Evolutionary conservation across 2,329 filamentous ascomycete species (phyloP).

Genomic region (Trichophaea hybrida): DNA sequence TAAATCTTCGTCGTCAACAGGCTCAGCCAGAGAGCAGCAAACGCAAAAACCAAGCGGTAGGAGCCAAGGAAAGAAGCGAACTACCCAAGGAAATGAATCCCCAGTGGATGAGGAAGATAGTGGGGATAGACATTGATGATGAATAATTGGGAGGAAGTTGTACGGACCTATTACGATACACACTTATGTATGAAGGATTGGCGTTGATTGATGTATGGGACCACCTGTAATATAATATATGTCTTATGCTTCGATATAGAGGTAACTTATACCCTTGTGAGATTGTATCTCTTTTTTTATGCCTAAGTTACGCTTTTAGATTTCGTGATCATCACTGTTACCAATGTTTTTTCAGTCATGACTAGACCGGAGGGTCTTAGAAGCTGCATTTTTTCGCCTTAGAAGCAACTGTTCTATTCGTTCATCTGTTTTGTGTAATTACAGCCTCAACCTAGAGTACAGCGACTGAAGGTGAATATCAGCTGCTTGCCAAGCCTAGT

Average conservation of each 20-base stretch:
- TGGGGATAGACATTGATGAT: not conserved
- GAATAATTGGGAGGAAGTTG: not conserved
- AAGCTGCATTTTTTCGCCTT: too few relatives aligned
- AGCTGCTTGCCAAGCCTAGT: too few relatives aligned
- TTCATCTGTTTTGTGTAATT: not conserved
- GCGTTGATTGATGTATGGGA: not conserved
- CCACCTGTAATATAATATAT: not conserved
- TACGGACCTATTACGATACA: not conserved
- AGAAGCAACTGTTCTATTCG: too few relatives aligned
- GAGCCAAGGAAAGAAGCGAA: conserved; percentile 9
- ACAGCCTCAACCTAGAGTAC: not conserved
- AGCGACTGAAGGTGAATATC: too few relatives aligned
- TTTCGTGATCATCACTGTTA: not conserved
- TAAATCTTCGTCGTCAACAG: conserved; percentile 10
- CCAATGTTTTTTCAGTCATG: not conserved
- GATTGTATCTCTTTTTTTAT: not conserved
- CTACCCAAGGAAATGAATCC: not conserved
- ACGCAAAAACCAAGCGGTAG: conserved; percentile 5
- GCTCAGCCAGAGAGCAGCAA: conserved; percentile 5
- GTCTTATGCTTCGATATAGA: not conserved
- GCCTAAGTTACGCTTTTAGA: not conserved
- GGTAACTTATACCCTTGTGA: not conserved
- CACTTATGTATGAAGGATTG: not conserved
- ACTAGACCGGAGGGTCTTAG: not conserved
- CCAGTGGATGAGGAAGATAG: not conserved